phyloP scores from a whole-genome alignment of 2,329 filamentous ascomycete genomes.

The Xylariaceae sp. region DNA sequence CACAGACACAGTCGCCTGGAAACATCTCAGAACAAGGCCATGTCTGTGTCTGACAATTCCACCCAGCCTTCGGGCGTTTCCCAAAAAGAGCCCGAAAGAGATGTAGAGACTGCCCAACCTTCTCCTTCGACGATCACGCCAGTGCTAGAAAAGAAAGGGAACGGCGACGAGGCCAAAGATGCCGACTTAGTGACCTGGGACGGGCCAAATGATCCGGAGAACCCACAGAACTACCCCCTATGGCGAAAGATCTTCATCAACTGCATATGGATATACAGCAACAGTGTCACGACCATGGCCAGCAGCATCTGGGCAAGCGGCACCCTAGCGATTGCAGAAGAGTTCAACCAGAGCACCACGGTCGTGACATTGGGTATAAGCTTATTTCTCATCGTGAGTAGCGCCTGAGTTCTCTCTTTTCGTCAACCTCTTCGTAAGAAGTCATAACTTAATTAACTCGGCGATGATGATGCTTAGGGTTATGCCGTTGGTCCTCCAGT shows the following conservation, averaged over 20 bases:
- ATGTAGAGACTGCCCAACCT: neutral
- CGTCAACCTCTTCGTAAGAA: neutral
- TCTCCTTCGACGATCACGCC: neutral
- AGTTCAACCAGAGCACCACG: constrained; percentile 12
- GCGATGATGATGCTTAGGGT: constrained; percentile 4
- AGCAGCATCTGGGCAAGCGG: constrained; percentile 20
- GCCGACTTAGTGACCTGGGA: constrained; percentile 15
- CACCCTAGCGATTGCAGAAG: neutral
- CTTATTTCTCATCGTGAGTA: constrained; percentile 16
- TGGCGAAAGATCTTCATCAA: constrained; percentile 14
- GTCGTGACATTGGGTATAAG: constrained; percentile 16
- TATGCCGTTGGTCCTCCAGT: constrained; percentile 36
- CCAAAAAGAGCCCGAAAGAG: neutral
- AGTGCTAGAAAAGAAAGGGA: neutral
- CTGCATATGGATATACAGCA: constrained; percentile 16
- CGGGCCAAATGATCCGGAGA: constrained; percentile 15
- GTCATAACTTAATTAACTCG: neutral
- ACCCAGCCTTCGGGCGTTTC: neutral
- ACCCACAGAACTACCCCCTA: constrained; percentile 16
- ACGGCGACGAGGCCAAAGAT: constrained; percentile 7
- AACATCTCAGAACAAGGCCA: neutral
- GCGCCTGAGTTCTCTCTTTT: neutral
- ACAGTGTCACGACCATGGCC: constrained; percentile 13
- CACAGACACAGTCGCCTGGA: neutral
- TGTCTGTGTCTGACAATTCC: neutral